Evolutionary conservation across 1,284 basidiomycete species (phyloP).

Genomic region (Heterobasidion irregulare): DNA sequence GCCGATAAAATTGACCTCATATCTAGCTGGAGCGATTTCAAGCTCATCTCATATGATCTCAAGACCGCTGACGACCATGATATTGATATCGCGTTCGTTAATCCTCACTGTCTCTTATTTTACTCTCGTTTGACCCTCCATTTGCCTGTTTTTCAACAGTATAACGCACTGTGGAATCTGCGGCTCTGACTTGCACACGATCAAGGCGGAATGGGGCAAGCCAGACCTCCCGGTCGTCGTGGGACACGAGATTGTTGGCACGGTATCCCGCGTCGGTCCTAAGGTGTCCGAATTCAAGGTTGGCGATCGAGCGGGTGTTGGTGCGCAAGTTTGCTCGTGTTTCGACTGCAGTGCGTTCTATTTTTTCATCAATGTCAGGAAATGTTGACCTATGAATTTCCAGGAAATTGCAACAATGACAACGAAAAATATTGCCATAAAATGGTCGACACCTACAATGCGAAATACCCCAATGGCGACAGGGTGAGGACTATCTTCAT

Average conservation of each 20-base stretch:
- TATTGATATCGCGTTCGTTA: constrained; percentile 22
- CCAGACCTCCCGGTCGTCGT: constrained; percentile 31
- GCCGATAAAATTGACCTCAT: neutral
- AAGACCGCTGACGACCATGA: constrained; percentile 25
- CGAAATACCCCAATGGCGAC: constrained; percentile 40
- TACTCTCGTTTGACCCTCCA: neutral
- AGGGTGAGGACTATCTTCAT: neutral
- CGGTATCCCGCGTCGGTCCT: constrained; percentile 41
- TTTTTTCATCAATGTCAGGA: neutral
- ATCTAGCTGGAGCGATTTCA: constrained; percentile 28
- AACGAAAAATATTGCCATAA: constrained; percentile 46
- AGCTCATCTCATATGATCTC: constrained; percentile 27
- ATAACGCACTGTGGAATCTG: constrained; percentile 34
- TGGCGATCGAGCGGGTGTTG: constrained; percentile 59
- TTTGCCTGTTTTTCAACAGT: neutral
- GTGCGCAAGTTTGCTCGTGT: constrained; percentile 50
- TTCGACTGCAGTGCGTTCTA: constrained; percentile 29
- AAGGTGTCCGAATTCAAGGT: constrained; percentile 50
- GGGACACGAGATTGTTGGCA: constrained; percentile 60
- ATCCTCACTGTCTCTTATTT: neutral
- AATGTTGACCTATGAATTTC: neutral
- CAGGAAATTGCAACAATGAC: constrained; percentile 38
- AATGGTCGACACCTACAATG: constrained; percentile 25
- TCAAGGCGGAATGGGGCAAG: constrained; percentile 40
- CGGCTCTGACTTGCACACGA: constrained; percentile 48